Percentiles rank a stretch among this genome's conserved stretches.
Conservation (phyloP, 192 early-diverging fungal species). For the Lobosporangium transversale region DNA sequence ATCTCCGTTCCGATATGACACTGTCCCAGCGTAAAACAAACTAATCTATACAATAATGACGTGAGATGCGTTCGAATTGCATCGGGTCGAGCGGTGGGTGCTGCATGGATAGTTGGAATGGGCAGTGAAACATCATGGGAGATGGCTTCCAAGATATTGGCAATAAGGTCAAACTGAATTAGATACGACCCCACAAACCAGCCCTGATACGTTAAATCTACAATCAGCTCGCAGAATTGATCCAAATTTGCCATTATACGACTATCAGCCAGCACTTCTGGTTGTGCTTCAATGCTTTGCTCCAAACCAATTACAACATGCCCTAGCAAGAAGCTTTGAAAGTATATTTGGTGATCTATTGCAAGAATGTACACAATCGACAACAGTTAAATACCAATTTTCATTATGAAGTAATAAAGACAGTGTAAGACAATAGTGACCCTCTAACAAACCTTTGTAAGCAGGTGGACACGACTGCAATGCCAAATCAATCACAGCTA, state of each 20-base stretch:
- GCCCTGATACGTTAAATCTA: constrained; percentile 41
- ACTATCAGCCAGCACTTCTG: constrained; percentile 34
- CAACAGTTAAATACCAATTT: too few relatives aligned
- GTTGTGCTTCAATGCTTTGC: constrained; percentile 45
- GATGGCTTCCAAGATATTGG: constrained; percentile 61
- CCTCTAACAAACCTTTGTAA: constrained; percentile 31
- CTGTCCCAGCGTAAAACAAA: constrained; percentile 61
- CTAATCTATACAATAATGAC: constrained; percentile 60
- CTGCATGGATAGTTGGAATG: constrained; percentile 3
- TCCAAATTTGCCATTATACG: constrained; percentile 45
- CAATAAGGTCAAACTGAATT: constrained; percentile 56
- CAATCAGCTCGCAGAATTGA: constrained; percentile 47
- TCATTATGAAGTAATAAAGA: background rate
- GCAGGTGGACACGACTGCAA: constrained; percentile 48
- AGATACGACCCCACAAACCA: constrained; percentile 49
- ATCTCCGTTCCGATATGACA: constrained; percentile 50
- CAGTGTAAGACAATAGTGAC: too few relatives aligned
- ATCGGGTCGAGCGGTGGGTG: constrained; percentile 31
- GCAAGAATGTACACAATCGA: too few relatives aligned
- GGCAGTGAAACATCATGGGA: constrained; percentile 26
- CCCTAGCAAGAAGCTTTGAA: constrained; percentile 43
- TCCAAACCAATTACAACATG: constrained; percentile 49
- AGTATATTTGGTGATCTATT: constrained; percentile 50
- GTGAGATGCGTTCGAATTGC: constrained; percentile 30
- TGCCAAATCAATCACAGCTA: constrained; percentile 31